Base-by-base conservation (phyloP, 2,329 filamentous ascomycete genomes). In the Ophiostoma populinum region DNA sequence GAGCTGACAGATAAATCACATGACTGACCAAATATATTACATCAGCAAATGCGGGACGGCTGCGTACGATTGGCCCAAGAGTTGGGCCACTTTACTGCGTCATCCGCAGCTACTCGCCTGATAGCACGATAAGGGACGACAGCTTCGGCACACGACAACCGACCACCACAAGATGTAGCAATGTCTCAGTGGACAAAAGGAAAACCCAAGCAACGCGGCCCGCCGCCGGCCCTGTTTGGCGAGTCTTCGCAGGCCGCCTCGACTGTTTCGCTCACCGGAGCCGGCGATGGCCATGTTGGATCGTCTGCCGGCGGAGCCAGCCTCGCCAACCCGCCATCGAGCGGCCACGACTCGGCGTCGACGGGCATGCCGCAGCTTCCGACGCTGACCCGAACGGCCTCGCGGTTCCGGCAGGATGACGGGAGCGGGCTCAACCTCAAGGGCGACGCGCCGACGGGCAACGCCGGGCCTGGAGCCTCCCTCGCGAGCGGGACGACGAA, bases 231-330 rank as follows among this genome's bases (percentile, higher is more conserved):
- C 3, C 68, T 92, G 32, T 92, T 92, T 54, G 69, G 85, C 38
- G 80, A 80, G 26, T 80, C 82, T 12, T 92, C 82, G 6, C 77
- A 74, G 45, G 76, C 83, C 57, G 72, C 76, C 39, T 80, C 77
- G 24, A 70, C 73, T 58, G 65, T 68, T 35, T 77, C 77, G 21
- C 59, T 81, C 18, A 56, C 66, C 6, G 60, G 62, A 19, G 54
- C 57, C 13, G 33, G 24, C 20, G 24, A 25, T 18, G 33, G 11
- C 5, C 24, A 20, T 12, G 32, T 15, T 25, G 32, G 30, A 20
- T 15, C 28, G 6, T 18, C 22, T 17, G 27, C 15, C 11, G 21
- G 12, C 9, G 31, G 20, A 4, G 12, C 12, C 8, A 26, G 26
- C 6, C 28, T 28, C 9, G 31, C 17, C 3, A 24, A 13, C 24